Evolutionary conservation across 306 rosid species (phyloP).

Genomic region (Oemleria cerasiformis): DNA sequence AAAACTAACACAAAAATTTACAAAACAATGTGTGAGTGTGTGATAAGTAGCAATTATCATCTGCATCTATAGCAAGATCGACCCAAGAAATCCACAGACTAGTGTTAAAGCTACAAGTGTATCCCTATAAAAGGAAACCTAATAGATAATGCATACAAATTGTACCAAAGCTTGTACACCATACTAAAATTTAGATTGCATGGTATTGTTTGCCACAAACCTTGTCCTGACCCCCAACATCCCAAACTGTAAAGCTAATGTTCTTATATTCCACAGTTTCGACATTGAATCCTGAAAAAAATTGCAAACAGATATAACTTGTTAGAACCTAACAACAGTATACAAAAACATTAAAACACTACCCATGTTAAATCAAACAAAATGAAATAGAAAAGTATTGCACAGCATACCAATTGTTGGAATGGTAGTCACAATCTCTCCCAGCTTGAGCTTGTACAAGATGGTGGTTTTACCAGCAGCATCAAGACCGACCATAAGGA

Average conservation of each 20-base stretch:
- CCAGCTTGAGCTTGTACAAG: constrained; percentile 71
- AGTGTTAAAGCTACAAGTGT: no score
- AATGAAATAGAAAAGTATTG: background rate
- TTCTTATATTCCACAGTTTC: constrained; percentile 79
- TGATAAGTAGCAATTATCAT: background rate
- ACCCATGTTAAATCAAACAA: background rate
- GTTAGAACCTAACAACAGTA: background rate
- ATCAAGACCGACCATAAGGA: constrained; percentile 52
- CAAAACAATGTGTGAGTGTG: background rate
- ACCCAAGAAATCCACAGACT: background rate
- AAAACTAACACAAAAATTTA: background rate
- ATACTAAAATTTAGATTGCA: background rate
- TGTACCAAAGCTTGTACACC: no score
- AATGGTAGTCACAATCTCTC: constrained; percentile 73
- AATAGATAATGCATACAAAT: background rate
- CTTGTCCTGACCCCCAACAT: constrained; percentile 83
- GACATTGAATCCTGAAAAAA: constrained; percentile 55
- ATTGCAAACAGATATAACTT: background rate
- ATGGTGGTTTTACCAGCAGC: constrained; percentile 72
- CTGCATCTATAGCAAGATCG: background rate
- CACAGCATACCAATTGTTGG: constrained; percentile 58
- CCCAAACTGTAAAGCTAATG: constrained; percentile 75
- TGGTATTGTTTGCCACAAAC: constrained; percentile 24
- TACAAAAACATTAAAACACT: no score
- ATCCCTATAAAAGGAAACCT: background rate